phyloP scores from a whole-genome alignment of 2,329 filamentous ascomycete species.

The Aureobasidium sp. region DNA sequence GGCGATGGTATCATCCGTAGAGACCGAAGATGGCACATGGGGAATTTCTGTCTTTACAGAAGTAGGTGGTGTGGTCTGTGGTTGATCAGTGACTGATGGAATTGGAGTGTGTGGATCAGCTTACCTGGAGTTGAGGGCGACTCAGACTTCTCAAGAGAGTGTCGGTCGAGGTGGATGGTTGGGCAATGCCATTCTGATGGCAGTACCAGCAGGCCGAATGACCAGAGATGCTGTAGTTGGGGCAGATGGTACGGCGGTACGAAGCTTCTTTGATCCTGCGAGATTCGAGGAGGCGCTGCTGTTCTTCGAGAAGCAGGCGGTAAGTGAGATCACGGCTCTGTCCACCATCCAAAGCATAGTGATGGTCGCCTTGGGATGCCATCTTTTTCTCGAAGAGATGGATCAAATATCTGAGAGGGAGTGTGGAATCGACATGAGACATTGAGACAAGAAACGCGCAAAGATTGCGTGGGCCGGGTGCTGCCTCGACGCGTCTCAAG shows the following conservation, averaged over 20 bases:
- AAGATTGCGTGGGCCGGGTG: background rate
- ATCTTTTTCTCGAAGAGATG: background rate
- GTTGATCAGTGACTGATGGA: background rate
- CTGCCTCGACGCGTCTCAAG: background rate
- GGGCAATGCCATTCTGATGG: background rate
- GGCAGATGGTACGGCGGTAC: background rate
- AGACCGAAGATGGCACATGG: background rate
- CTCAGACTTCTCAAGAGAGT: background rate
- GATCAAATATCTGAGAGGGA: background rate
- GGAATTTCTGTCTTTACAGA: background rate
- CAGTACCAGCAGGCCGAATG: background rate
- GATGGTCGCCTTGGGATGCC: background rate
- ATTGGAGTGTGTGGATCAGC: background rate
- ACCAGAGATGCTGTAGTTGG: background rate
- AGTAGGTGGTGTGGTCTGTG: background rate
- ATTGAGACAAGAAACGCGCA: background rate
- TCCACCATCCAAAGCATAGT: background rate
- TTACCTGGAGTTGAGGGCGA: background rate
- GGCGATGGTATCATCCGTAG: background rate
- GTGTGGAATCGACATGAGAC: background rate
- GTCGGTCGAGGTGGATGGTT: background rate
- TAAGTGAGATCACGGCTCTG: background rate
- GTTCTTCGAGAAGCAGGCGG: background rate
- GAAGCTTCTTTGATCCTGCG: background rate
- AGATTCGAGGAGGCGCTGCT: background rate